Base-by-base conservation (phyloP, 1,284 basidiomycete genomes). In the Malassezia furfur region DNA sequence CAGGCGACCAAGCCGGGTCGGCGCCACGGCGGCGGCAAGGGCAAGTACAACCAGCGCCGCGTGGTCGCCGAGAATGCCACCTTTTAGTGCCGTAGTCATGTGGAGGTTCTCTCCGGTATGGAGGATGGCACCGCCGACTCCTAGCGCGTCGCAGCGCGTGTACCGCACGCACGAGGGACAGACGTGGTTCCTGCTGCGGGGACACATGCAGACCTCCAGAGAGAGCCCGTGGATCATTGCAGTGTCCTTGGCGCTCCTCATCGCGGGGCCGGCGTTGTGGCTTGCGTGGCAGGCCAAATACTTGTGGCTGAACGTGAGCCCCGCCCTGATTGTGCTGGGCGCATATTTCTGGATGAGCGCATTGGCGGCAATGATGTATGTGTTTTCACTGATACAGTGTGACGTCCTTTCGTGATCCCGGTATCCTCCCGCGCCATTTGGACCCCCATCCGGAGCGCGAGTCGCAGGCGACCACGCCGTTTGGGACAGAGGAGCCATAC, bases 1-100 rank as follows among this genome's bases (percentile, higher is more conserved):
- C 61, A 65, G 30, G 59, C 65, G 9, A 65, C 63, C 51, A 70
- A 49, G 36, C 57, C 51, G 48, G 54, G 56, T 55, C 58, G 66
- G 44, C 49, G 54, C 77, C 84, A 62, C 71, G 90, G 91, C 84
- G 60, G 87, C 85, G 50, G 87, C 81, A 59, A 76, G 51, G 60
- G 64, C 36, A 68, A 68, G 60, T 34, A 52, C 28, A 57, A 47
- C 43, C 25, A 17, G 31, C 11, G 25, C 4, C 50, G 48, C 19
- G 28, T 30, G 22, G 50, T 57, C 25, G 12, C 32, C 32, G 55
- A 57, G 15, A 48, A 50, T 38, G 46, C 44, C 41, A 28, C 28
- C 9, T 49, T 55, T 30, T 55, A 55, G 48, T 11, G 15, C 7
- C 17, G 17, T 47, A 47, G 45, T 35, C 30, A 19, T 45, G 43